Conservation (phyloP, 139 green algal genomes). For the Chlorella sp. region DNA sequence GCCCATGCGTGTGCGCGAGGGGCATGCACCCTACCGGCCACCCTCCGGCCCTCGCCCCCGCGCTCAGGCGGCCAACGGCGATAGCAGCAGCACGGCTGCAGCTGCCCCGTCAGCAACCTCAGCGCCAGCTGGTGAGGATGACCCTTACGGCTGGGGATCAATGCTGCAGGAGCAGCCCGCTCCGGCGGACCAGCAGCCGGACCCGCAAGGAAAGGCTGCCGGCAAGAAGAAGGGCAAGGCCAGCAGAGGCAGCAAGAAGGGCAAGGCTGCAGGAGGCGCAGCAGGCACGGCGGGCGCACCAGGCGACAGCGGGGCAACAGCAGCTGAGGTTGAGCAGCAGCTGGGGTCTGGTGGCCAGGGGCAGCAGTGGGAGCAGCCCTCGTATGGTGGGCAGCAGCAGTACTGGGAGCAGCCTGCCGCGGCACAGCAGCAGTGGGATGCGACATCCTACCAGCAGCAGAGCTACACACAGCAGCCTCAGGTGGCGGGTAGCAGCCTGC, state of each 20-base stretch:
- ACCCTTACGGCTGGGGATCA: not conserved
- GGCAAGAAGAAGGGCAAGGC: not conserved
- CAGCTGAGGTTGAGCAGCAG: not conserved
- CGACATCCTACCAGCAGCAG: not conserved
- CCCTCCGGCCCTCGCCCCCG: not conserved
- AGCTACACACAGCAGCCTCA: not conserved
- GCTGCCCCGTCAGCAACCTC: not conserved
- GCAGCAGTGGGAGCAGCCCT: not conserved
- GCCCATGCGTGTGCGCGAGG: not conserved
- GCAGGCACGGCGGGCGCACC: not conserved
- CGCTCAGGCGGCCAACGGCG: not conserved
- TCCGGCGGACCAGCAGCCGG: not conserved
- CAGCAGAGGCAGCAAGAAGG: not conserved
- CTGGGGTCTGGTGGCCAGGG: not conserved
- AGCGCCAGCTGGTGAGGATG: not conserved
- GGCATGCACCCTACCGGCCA: not conserved
- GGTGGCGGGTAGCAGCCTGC: not conserved
- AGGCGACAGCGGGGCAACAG: not conserved
- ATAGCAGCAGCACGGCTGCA: not conserved
- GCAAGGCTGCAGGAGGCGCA: not conserved
- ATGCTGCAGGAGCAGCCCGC: not conserved
- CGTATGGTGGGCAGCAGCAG: not conserved
- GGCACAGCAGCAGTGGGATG: not conserved
- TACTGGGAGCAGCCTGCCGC: not conserved
- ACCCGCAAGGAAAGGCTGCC: not conserved